Evolutionary conservation across 2,329 filamentous ascomycete genomes (phyloP).

Genomic region (Sarocladiaceae sp.): DNA sequence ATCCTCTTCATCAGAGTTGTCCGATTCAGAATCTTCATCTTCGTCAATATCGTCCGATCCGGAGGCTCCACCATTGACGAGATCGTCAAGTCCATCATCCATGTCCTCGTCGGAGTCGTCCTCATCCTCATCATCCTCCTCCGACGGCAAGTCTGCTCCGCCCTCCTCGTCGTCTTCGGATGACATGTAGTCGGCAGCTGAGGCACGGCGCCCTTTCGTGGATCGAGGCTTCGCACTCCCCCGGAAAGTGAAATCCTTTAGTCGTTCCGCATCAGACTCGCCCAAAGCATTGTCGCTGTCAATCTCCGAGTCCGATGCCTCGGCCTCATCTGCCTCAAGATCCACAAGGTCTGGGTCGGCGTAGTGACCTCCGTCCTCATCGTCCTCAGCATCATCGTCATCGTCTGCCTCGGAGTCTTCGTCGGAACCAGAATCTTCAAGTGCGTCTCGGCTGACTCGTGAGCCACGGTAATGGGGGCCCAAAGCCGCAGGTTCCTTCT

Average conservation of each 20-base stretch:
- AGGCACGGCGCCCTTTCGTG: conserved; percentile 36
- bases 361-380: conserved; percentile 40
- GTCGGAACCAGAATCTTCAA: conserved; percentile 53
- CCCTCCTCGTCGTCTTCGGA: conserved; percentile 35
- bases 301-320: conserved; percentile 56
- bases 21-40: conserved; percentile 27
- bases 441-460: conserved; percentile 64
- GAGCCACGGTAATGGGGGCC: conserved; percentile 79
- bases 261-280: conserved; percentile 78
- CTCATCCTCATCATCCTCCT: conserved; percentile 30
- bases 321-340: conserved; percentile 45
- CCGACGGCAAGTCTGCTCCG: conserved; percentile 22
- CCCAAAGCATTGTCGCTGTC: conserved; percentile 69
- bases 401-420: conserved; percentile 47
- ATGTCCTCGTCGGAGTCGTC: conserved; percentile 33
- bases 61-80: conserved; percentile 23
- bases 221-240: conserved; percentile 50
- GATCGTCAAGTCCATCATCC: conserved; percentile 31
- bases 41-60: conserved; percentile 27
- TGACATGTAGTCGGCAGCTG: conserved; percentile 55
- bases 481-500: conserved; percentile 63
- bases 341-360: conserved; percentile 54
- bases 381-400: conserved; percentile 32
- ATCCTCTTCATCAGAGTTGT: conserved; percentile 27
- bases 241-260: conserved; percentile 66